phyloP scores from a whole-genome alignment of 768 basidiomycete genomes.

The Mycena chlorophos region DNA sequence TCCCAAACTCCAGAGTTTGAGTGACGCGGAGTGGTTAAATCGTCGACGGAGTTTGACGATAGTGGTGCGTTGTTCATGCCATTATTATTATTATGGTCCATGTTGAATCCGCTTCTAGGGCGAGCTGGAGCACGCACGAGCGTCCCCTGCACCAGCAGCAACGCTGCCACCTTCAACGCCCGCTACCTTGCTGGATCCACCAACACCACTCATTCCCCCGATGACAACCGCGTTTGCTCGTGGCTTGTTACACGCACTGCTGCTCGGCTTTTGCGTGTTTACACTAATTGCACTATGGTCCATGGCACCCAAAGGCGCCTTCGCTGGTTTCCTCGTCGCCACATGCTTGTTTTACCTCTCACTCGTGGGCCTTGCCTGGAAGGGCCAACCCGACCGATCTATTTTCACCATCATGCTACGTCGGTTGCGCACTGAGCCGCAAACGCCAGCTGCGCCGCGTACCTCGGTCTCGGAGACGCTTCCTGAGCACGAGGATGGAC shows the following conservation, averaged over 20 bases:
- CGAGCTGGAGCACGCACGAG: constrained; percentile 71
- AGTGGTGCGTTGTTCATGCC: constrained; percentile 50
- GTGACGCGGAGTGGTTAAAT: constrained; percentile 78
- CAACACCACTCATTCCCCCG: constrained; percentile 21
- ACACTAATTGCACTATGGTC: constrained; percentile 61
- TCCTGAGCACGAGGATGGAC: constrained; percentile 33
- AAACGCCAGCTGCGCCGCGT: constrained; percentile 26
- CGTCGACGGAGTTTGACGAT: constrained; percentile 69
- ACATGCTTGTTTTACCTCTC: constrained; percentile 54
- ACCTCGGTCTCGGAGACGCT: constrained; percentile 45
- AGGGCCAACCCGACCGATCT: constrained; percentile 57
- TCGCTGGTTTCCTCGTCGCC: constrained; percentile 68
- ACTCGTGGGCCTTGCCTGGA: constrained; percentile 57
- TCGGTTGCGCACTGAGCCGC: constrained; percentile 41
- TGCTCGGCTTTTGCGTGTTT: constrained; percentile 60
- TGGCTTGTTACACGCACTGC: constrained; percentile 53
- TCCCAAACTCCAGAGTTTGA: constrained; percentile 51
- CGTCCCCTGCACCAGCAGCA: constrained; percentile 53
- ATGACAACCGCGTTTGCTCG: constrained; percentile 44
- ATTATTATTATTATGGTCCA: constrained; percentile 16
- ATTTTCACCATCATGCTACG: constrained; percentile 50
- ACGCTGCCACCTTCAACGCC: constrained; percentile 47
- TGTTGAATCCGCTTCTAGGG: constrained; percentile 48
- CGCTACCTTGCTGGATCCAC: constrained; percentile 34
- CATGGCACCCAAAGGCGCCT: constrained; percentile 52